Evolutionary conservation across 169 alveolate species (phyloP), one percentile per base, ranked within the genome.

Genomic region (Plasmodium gonderi): DNA sequence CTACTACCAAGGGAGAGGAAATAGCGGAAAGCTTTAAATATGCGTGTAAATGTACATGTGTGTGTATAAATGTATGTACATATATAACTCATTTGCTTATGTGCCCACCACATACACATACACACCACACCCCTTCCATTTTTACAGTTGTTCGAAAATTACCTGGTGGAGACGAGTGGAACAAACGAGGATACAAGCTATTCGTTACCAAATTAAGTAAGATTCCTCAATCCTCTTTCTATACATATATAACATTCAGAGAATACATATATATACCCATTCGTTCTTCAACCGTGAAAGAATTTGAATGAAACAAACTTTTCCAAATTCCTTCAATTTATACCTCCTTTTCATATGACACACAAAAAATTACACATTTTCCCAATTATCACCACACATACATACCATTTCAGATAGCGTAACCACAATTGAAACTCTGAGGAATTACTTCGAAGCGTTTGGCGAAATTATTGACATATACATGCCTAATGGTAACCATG

Each of bases 161-260:
- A 29, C 91, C 82, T 20, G 91, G 91, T 17, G 91, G 80, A 17
- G 91, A 82, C 11, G 91, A 82, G 38, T 82, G 91, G 91, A 82
- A 82, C 81, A 82, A 82, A 45, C 76, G 91, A 45, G 81, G 76
- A 67, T 82, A 68, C 49, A 82, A 82, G 40, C 75, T 82, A 74
- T 82, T 82, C 60, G 91, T 82, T 11, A 82, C 91, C 2, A 82
- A 81, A 74, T 69, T 81, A 14, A 81, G 91, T 81, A 81, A 47
- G 36, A 4, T 29, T 9, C 7, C n/a, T n/a, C 26, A 23, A 23
- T 20, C 26, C 26, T 65, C 26, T 65, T 4, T 65, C 26, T 65
- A 23, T n/a, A 54, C n/a, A 11, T 26, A n/a, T 64, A 72, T 72
- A 72, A 60, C 45, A 79, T 6, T 54, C 17, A 38, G 23, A 67